Evolutionary conservation across 176 grass and related monocot genomes (phyloP).

Genomic region (Cymbopogon citratus): DNA sequence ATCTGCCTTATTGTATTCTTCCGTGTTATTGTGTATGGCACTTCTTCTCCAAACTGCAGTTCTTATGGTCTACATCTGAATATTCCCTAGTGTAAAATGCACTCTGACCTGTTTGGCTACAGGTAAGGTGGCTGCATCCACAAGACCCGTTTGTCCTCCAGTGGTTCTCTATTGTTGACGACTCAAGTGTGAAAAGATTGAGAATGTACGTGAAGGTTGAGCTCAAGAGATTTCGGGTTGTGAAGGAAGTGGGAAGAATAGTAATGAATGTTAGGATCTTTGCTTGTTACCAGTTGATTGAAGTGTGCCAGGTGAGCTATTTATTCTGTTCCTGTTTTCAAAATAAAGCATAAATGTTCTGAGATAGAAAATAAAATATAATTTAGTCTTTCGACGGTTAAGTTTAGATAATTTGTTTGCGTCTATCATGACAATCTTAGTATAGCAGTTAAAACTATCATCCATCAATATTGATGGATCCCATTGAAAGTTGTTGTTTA

Average conservation of each 20-base stretch:
- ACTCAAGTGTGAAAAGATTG: conserved; percentile 30
- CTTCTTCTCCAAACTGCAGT: not conserved
- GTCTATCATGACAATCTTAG: not conserved
- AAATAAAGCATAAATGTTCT: not conserved
- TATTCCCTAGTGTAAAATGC: conserved; percentile 1
- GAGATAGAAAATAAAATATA: not conserved
- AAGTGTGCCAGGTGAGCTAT: conserved; percentile 76
- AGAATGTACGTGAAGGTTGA: conserved; percentile 78
- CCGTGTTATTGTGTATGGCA: conserved; percentile 59
- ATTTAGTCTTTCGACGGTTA: not conserved
- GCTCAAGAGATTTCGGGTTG: conserved; percentile 53
- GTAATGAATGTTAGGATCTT: conserved; percentile 81
- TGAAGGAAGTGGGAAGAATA: conserved; percentile 57
- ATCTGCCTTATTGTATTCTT: conserved; percentile 58
- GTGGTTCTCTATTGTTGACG: conserved; percentile 15
- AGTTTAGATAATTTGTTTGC: not conserved
- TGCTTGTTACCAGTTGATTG: conserved; percentile 70
- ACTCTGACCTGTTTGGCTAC: conserved; percentile 24
- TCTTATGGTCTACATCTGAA: conserved; percentile 9
- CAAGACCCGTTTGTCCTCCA: conserved; percentile 15
- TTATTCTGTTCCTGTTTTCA: not conserved
- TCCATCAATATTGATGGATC: not conserved
- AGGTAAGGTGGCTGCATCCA: conserved; percentile 37
- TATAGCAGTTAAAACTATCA: not conserved
- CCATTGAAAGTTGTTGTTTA: not conserved